These are phyloP conservation scores for Cardiosporidium cionae DNA, from an alignment of 169 alveolate species.

Conservation along the genomic window DNA sequence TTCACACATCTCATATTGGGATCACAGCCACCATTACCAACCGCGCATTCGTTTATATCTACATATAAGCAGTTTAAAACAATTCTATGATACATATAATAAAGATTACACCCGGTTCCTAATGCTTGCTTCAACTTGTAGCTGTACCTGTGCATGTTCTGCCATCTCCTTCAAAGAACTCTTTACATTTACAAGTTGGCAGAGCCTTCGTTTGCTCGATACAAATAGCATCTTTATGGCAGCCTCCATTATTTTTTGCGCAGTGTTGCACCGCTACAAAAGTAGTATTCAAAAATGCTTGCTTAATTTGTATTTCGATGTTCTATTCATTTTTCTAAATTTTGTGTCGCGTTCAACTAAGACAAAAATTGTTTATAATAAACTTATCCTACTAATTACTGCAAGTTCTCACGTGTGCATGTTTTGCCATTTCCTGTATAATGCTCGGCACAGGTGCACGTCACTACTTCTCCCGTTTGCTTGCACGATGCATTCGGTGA, in stretches of 20 bases:
- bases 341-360: too few species aligned
- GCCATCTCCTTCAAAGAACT: not conserved
- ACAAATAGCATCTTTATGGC: not conserved
- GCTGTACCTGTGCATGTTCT: not conserved
- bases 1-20: not conserved
- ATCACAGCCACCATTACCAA: not conserved
- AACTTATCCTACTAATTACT: too few species aligned
- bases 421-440: not conserved
- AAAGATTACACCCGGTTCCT: not conserved
- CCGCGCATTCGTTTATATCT: not conserved
- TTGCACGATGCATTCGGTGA: not conserved
- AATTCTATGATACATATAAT: not conserved
- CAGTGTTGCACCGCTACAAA: too few species aligned
- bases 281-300: too few species aligned
- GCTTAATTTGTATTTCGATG: too few species aligned
- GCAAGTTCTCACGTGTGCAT: too few species aligned
- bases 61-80: not conserved
- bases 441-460: not conserved
- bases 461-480: not conserved
- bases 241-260: not conserved
- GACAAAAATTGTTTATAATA: too few species aligned
- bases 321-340: too few species aligned
- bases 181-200: not conserved
- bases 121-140: not conserved
- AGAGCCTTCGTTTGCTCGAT: not conserved